Conservation (phyloP, 495 filamentous ascomycete species). For the Aspergillus carlsbadensis region DNA sequence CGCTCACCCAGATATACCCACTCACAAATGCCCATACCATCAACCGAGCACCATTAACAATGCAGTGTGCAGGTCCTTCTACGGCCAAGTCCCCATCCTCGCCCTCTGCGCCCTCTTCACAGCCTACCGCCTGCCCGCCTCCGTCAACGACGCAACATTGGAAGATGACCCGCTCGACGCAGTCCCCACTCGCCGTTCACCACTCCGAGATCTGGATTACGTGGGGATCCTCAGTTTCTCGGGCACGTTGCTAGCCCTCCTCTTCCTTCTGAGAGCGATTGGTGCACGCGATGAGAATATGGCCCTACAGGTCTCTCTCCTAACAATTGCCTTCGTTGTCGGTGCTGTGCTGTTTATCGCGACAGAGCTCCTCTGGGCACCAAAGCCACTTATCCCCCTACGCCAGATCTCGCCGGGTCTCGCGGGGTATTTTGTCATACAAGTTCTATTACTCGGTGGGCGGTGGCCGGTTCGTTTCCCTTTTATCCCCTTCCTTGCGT, state of each 20-base stretch:
- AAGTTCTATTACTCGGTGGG: conserved; percentile 16
- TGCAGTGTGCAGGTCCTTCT: conserved; percentile 29
- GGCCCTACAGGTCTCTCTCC: background rate
- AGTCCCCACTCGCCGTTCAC: background rate
- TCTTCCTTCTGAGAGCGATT: conserved; percentile 12
- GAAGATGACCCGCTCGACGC: background rate
- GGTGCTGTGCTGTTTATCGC: conserved; percentile 20
- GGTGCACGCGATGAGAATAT: background rate
- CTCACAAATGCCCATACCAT: too few species aligned
- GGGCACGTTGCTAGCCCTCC: conserved; percentile 9
- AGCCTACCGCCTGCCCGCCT: conserved; percentile 15
- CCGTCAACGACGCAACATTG: conserved; percentile 6
- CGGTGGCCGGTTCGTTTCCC: conserved; percentile 15
- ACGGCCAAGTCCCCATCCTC: conserved; percentile 29
- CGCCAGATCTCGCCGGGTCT: conserved; percentile 21
- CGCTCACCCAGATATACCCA: too few species aligned
- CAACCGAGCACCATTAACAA: background rate
- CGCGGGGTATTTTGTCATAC: conserved; percentile 17
- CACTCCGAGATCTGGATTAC: conserved; percentile 19
- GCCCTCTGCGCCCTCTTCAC: conserved; percentile 21
- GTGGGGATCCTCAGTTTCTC: conserved; percentile 19
- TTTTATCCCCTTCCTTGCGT: background rate
- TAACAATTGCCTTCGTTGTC: conserved; percentile 2
- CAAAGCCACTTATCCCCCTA: conserved; percentile 30
- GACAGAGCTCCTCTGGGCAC: conserved; percentile 26